Percentiles rank a stretch among this genome's conserved stretches.
Evolutionary conservation across 495 filamentous ascomycete genomes (phyloP).

Genomic region (Neurospora tetraspora): DNA sequence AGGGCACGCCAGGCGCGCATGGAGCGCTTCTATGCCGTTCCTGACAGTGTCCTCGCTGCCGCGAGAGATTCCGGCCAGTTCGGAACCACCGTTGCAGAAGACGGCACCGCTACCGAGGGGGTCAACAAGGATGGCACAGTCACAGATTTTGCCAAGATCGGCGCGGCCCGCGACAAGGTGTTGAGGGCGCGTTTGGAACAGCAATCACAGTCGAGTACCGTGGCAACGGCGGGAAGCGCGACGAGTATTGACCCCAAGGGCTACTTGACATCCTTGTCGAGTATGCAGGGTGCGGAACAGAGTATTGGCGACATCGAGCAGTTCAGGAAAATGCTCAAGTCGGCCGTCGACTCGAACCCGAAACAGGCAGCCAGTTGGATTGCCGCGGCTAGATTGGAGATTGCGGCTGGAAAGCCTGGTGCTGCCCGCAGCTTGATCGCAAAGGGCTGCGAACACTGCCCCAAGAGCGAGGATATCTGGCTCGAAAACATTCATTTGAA

Average conservation of each 20-base stretch:
- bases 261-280: conserved; percentile 82
- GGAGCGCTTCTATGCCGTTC: conserved; percentile 89
- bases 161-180: conserved; percentile 87
- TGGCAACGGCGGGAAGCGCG: conserved; percentile 68
- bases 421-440: conserved; percentile 77
- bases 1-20: conserved; percentile 71
- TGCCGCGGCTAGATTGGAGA: conserved; percentile 84
- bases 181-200: conserved; percentile 85
- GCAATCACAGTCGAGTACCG: conserved; percentile 59
- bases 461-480: conserved; percentile 92
- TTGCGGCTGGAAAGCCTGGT: conserved; percentile 81
- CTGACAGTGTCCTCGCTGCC: conserved; percentile 88
- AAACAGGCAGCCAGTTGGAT: conserved; percentile 96
- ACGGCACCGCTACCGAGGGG: conserved; percentile 50
- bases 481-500: conserved; percentile 89
- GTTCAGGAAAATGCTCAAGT: conserved; percentile 85
- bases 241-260: conserved; percentile 93
- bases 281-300: conserved; percentile 67
- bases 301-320: conserved; percentile 93
- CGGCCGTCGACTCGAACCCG: conserved; percentile 90
- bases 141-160: conserved; percentile 98
- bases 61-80: conserved; percentile 72
- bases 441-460: conserved; percentile 78
- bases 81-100: conserved; percentile 74
- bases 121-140: conserved; percentile 63